Percentiles rank a stretch among this genome's conserved stretches.
Conservation (phyloP, 2,329 filamentous ascomycete genomes). For the Thielaviopsis ethacetica region DNA sequence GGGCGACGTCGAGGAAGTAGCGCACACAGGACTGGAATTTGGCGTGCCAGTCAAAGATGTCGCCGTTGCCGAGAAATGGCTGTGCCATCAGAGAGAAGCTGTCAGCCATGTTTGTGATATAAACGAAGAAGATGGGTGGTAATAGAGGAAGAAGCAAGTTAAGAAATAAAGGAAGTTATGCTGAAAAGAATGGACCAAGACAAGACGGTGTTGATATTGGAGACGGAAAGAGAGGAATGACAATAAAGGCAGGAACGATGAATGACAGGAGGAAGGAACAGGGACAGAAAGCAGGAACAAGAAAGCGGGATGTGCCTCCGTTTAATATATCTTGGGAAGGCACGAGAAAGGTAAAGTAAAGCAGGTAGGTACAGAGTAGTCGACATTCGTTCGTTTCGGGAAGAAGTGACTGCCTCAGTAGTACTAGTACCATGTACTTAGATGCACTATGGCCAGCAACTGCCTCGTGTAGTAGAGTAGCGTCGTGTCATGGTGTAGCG, state of each 20-base stretch:
- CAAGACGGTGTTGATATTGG: not conserved
- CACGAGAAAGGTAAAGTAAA: not conserved
- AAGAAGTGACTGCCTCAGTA: not conserved
- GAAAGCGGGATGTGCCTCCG: not conserved
- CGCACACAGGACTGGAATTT: conserved; percentile 77
- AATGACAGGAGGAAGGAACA: not conserved
- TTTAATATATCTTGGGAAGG: not conserved
- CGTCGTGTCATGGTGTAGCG: not conserved
- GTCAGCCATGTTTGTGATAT: not conserved
- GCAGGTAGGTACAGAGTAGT: not conserved
- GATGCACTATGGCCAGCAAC: not conserved
- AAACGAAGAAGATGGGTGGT: not conserved
- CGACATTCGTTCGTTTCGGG: not conserved
- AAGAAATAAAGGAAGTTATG: not conserved
- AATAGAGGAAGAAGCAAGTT: not conserved
- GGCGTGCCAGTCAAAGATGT: conserved; percentile 86
- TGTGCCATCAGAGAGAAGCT: not conserved
- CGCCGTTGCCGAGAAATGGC: conserved; percentile 28
- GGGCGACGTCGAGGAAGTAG: conserved; percentile 84
- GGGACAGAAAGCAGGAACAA: too few species aligned
- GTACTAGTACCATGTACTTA: not conserved
- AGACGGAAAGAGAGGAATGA: not conserved
- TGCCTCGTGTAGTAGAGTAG: not conserved
- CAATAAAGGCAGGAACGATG: not conserved
- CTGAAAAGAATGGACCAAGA: not conserved